Evolutionary conservation across 371 early-diverging fungal genomes (phyloP), one percentile per base, ranked within the genome.

Genomic region (Mucor plumbeus): DNA sequence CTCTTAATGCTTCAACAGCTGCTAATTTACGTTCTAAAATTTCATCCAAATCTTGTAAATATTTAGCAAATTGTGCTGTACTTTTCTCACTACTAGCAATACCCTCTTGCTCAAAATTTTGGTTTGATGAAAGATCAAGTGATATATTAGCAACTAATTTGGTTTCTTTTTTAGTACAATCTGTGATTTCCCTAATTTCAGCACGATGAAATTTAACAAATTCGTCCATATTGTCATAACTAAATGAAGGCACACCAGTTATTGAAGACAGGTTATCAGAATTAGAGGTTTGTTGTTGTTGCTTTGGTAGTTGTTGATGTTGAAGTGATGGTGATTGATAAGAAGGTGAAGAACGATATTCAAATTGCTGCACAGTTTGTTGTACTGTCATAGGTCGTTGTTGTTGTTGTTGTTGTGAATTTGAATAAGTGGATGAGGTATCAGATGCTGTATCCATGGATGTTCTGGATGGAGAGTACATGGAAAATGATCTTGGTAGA

Each of bases 171-270:
- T 92, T 93, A 26, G 88, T 86, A 48, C 89, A 82, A 64, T 96
- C 97, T 13, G 90, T 88, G 5, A 89, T 87, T 43, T 93, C 88
- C 7, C 92, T 87, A 53, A 97, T 83, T 74, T 95, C 91, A 21
- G 88, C 85, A 5, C 95, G 88, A 65, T 96, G 97, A 59, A 85
- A 80, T 17, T 85, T 88, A 9, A 95, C 85, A 65, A 96, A 88
- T 5, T 88, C 85, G 26, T 94, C 91, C 65, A 93, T 88, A 15
- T 64, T 63, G 15, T 70, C 62, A 19, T 39, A 62, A 7, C 72
- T 71, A 63, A 82, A 78, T 5, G 69, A 64, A 10, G 71, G 71
- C 5, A 68, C 64, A 4, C 67, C 67, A 15, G 48, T 39, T 40
- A 59, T 36, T 1, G 66, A 57, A 21, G 55, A 34, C 15, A 57